A percentile compares a stretch with the other conserved stretches of the same genome.
These are phyloP conservation scores for Penicillium palitans DNA, from an alignment of 2,329 filamentous ascomycete species.

Conservation along the genomic window DNA sequence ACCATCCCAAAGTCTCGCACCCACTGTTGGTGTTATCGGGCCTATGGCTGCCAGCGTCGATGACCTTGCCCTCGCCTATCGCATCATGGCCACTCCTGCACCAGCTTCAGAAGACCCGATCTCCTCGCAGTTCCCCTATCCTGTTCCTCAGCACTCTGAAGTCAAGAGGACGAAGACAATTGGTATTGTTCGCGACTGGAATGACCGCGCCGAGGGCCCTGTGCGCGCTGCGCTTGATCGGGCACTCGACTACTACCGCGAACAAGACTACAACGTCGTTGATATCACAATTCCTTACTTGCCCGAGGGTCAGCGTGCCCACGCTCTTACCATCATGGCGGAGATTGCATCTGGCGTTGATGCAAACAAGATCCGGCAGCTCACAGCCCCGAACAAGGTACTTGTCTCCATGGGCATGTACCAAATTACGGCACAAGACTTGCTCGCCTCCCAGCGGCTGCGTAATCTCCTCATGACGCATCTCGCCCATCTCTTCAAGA, in stretches of 20 bases:
- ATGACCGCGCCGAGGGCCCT: constrained; percentile 64
- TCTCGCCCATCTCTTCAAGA: constrained; percentile 67
- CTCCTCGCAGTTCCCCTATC: constrained; percentile 62
- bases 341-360: constrained; percentile 62
- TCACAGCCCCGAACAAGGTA: constrained; percentile 69
- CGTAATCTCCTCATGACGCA: constrained; percentile 77
- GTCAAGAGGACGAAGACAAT: constrained; percentile 58
- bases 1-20: constrained; percentile 60
- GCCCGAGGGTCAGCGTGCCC: constrained; percentile 71
- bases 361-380: constrained; percentile 53
- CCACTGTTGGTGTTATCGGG: constrained; percentile 67
- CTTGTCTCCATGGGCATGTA: constrained; percentile 63
- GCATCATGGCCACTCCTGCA: constrained; percentile 73
- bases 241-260: constrained; percentile 57
- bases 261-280: constrained; percentile 46
- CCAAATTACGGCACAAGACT: constrained; percentile 67
- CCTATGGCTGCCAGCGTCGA: constrained; percentile 74
- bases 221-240: constrained; percentile 64
- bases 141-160: constrained; percentile 44
- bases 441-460: constrained; percentile 70
- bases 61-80: constrained; percentile 81
- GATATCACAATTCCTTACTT: constrained; percentile 58
- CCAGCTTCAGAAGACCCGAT: constrained; percentile 54
- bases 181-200: constrained; percentile 69
- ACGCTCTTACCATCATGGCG: constrained; percentile 72